Base-by-base conservation (phyloP, 2,329 filamentous ascomycete genomes). In the Sporothrix euskadiensis region DNA sequence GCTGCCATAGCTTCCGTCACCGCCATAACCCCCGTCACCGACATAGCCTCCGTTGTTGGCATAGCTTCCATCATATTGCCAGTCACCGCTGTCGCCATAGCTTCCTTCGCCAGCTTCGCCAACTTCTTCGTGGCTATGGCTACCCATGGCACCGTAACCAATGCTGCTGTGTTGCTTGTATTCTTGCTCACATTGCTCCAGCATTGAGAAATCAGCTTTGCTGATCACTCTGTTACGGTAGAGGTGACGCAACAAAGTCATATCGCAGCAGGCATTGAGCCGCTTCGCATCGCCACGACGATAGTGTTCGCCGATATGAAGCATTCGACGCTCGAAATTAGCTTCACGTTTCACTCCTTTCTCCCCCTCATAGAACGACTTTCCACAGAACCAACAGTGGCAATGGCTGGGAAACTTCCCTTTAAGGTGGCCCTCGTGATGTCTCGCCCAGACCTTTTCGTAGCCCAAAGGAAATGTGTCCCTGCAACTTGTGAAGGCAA, bases 351-450 rank as follows among this genome's bases (percentile, higher is more conserved):
- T 63, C 16, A 1, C 5, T 9, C 10, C 12, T n/a, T 10, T 70
- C 0, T 75, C 63, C 0, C 57, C 66, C 2, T 80, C 75, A 6
- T 77, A 76, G 73, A 85, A 86, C 0, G 73, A 71, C 0, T 77
- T 63, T 71, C 84, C 80, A 76, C 88, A 89, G 74, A 87, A 88
- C 83, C 84, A 87, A 76, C 88, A 89, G 0, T 82, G 71, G 4
- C 81, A 81, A 12, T 75, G 76, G 0, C 12, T 9, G 0, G 86
- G 86, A 6, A 83, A 82, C 0, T 22, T 72, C 4, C 78, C 47
- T 0, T 49, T 1, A 9, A 84, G 76, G 75, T 88, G 86, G 0
- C 74, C 35, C 1, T 78, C 71, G 39, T 84, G 82, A 74, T 90
- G 88, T 0, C 80, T 73, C 16, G 86, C 82, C 87, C 87, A 89